Conservation (phyloP, 768 basidiomycete genomes). For the Rhizopogon salebrosus region DNA sequence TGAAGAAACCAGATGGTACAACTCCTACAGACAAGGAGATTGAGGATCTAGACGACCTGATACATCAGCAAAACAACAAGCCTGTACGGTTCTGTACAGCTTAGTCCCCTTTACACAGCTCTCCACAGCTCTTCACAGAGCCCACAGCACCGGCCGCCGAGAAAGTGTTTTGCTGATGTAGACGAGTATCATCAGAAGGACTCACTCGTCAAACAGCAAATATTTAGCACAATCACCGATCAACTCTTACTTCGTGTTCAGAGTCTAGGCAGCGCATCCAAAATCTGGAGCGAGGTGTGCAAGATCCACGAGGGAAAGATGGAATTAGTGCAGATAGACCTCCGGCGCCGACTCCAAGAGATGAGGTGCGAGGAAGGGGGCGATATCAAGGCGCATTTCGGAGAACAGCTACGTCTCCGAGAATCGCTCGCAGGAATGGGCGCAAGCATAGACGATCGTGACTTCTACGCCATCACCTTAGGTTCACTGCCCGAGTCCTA, state of each 20-base stretch:
- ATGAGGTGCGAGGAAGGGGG: conserved; percentile 17
- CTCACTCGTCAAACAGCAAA: conserved; percentile 16
- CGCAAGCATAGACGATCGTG: conserved; percentile 11
- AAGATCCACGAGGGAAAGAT: conserved; percentile 17
- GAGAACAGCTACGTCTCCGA: neutral
- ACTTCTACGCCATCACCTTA: conserved; percentile 19
- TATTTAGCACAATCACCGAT: conserved; percentile 17
- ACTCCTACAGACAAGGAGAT: neutral
- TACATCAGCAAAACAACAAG: no score
- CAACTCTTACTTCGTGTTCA: conserved; percentile 16
- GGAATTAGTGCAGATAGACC: conserved; percentile 18
- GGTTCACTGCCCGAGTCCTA: conserved; percentile 20
- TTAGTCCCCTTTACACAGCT: no score
- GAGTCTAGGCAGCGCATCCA: neutral
- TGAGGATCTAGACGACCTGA: conserved; percentile 4
- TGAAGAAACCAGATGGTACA: neutral
- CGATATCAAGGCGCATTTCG: conserved; percentile 20
- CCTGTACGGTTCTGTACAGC: no score
- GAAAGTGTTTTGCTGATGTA: no score
- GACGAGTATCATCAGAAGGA: conserved; percentile 12
- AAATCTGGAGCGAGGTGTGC: conserved; percentile 17
- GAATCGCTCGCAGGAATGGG: conserved; percentile 11
- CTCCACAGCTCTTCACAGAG: no score
- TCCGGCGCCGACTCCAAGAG: conserved; percentile 17
- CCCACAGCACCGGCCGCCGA: no score